Base-by-base conservation (phyloP, 495 filamentous ascomycete species). In the Lasiosphaeria miniovina region DNA sequence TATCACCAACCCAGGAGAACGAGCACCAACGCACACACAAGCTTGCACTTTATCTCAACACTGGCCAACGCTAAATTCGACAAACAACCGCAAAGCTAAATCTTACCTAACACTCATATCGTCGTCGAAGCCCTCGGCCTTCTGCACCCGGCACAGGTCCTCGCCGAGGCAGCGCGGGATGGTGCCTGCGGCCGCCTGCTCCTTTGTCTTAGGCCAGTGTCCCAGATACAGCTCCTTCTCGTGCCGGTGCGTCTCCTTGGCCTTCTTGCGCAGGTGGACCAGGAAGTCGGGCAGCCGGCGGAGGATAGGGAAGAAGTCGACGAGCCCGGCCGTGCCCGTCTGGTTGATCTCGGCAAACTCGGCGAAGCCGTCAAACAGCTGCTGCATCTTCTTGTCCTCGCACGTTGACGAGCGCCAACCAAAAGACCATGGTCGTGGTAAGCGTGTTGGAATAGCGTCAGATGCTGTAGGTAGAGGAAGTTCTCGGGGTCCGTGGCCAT, bases 351-450 rank as follows among this genome's bases (percentile, higher is more conserved):
- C 74, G 43, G 76, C 71, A 49, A 80, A 84, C 51, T 82, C 69
- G 43, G 66, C 68, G 58, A 84, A 80, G n/a, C 77, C 76, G 41
- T 82, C 71, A 59, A 82, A 83, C 6, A 84, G 70, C 60, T 83
- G 80, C 64, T 71, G 69, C 64, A 84, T 70, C 46, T 80, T 81
- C 12, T 71, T 59, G 55, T 85, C 80, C 14, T 84, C 74, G 57
- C 75, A 75, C 5, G 68, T 74, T 0, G 74, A 62, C 4, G 76
- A 77, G 12, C 82, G 74, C 68, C 74, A 83, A 40, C 82, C 82
- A 58, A 79, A 79, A 85, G 6, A 82, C 71, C 78, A 84, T 84
- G 32, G 75, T 79, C 7, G 81, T 84, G 4, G 80, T 80, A n/a
- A 84, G 67, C 5, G 81, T 74, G 59, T 79, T 80, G 17, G 80